Evolutionary conservation across 192 early-diverging fungal species (phyloP), one percentile per base, ranked within the genome.

Genomic region (Umbelopsis sp.): DNA sequence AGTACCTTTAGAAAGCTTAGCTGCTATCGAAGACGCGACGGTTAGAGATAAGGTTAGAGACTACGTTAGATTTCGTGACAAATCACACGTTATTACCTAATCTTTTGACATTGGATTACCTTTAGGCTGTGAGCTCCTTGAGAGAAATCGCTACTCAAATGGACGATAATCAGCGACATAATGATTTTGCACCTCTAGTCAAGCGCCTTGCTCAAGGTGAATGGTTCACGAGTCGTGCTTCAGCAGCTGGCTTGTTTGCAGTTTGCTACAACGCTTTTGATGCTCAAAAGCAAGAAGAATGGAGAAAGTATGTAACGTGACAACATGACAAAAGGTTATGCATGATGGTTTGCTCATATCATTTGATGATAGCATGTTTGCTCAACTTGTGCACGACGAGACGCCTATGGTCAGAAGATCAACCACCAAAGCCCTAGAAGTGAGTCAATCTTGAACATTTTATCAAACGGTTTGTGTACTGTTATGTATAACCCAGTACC

Each of bases 391-490:
- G 75, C 85, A 90, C 74, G 98, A 99, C 82, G 96, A 97, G 53
- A 98, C 96, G 24, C 98, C 98, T 22, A 99, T 99, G 98, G 97
- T 97, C 73, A 88, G 97, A 70, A 89, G 98, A 69, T 94, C 96
- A 4, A 96, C 96, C 31, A 93, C 95, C 17, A 93, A 92, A 34
- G 84, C 92, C 66, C 78, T 96, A 26, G 85, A 84, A 44, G 92
- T 93, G 85, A 81, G 86, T 43, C 20, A 11, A 41, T 52, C 12
- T 22, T 34, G 31, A 34, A 12, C 26, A 34, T 34, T 5, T 62
- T 0, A 34, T 16, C 12, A 1, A 32, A 59, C 6, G 10, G 2
- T 6, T 34, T 34, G 29, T 31, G 26, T 5, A 7, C 31, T 62
- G 12, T 20, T 17, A 34, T 2, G 14, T 26, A 31, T 43, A 32